These are phyloP conservation scores for Phytophthora chlamydospora DNA, from an alignment of 352 stramenopile species.

Conservation along the genomic window DNA sequence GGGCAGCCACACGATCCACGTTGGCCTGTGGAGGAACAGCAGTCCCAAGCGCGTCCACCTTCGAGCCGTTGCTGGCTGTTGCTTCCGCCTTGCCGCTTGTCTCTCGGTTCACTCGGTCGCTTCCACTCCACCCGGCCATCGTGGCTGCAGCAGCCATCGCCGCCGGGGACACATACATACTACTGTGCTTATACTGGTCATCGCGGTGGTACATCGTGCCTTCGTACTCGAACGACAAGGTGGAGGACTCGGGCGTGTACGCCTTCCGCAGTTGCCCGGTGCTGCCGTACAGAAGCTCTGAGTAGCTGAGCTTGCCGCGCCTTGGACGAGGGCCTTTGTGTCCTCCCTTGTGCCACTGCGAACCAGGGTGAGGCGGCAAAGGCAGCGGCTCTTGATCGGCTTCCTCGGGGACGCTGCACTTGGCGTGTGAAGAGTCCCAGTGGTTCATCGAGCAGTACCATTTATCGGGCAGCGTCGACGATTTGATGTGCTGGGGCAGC, in stretches of 20 bases:
- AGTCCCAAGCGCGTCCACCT: conserved; percentile 18
- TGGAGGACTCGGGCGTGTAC: conserved; percentile 82
- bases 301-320: conserved; percentile 82
- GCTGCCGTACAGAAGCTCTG: conserved; percentile 79
- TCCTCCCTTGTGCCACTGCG: conserved; percentile 69
- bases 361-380: conserved; percentile 39
- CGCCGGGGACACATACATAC: conserved; percentile 76
- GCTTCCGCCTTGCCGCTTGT: conserved; percentile 15
- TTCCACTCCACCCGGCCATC: conserved; percentile 40
- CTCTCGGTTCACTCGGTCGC: conserved; percentile 35
- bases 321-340: conserved; percentile 45
- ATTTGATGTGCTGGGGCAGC: conserved; percentile 91
- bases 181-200: conserved; percentile 82
- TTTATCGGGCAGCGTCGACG: conserved; percentile 92
- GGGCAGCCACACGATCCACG: conserved; percentile 54
- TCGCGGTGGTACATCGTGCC: conserved; percentile 72
- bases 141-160: conserved; percentile 31
- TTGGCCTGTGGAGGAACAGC: conserved; percentile 18
- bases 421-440: conserved; percentile 88
- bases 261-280: conserved; percentile 84
- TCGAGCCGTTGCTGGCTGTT: background rate
- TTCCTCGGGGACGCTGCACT: conserved; percentile 77
- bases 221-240: conserved; percentile 79
- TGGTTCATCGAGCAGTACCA: conserved; percentile 98
- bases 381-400: conserved; percentile 74